A percentile compares a stretch with the other conserved stretches of the same genome.
Conservation (phyloP, 768 basidiomycete species). For the Tricholoma flavovirens region DNA sequence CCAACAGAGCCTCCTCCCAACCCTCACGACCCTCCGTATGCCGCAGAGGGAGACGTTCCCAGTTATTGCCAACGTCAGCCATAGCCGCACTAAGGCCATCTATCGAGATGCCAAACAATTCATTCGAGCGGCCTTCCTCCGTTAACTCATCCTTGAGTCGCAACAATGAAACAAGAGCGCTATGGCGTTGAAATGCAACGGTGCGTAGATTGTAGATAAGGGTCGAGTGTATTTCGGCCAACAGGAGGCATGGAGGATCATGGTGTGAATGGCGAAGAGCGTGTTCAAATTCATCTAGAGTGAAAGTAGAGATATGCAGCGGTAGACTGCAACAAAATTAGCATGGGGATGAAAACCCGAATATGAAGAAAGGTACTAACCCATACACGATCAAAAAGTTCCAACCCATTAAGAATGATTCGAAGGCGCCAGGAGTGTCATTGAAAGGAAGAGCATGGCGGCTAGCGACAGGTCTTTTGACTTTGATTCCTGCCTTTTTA, state of each 20-base stretch:
- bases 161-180: slow-evolving; percentile 64
- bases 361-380: slow-evolving; percentile 39
- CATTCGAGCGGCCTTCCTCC: slow-evolving; percentile 36
- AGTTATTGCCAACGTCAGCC: slow-evolving; percentile 80
- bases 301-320: slow-evolving; percentile 79
- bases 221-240: slow-evolving; percentile 84
- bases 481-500: slow-evolving; percentile 68
- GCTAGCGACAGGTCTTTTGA: slow-evolving; percentile 63
- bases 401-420: slow-evolving; percentile 87
- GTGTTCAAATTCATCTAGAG: slow-evolving; percentile 89
- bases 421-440: slow-evolving; percentile 59
- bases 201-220: slow-evolving; percentile 90
- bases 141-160: slow-evolving; percentile 37
- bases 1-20: slow-evolving; percentile 90
- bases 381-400: slow-evolving; percentile 92
- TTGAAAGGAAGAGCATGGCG: slow-evolving; percentile 63
- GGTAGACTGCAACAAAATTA: slow-evolving; percentile 55
- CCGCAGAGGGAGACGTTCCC: slow-evolving; percentile 74
- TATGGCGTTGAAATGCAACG: slow-evolving; percentile 68
- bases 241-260: slow-evolving; percentile 69
- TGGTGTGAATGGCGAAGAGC: slow-evolving; percentile 70
- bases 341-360: slow-evolving; percentile 8
- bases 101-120: slow-evolving; percentile 49
- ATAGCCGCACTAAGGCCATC: slow-evolving; percentile 62
- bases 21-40: slow-evolving; percentile 71